phyloP scores from a whole-genome alignment of 495 filamentous ascomycete genomes.

The Cercophora newfieldiana region DNA sequence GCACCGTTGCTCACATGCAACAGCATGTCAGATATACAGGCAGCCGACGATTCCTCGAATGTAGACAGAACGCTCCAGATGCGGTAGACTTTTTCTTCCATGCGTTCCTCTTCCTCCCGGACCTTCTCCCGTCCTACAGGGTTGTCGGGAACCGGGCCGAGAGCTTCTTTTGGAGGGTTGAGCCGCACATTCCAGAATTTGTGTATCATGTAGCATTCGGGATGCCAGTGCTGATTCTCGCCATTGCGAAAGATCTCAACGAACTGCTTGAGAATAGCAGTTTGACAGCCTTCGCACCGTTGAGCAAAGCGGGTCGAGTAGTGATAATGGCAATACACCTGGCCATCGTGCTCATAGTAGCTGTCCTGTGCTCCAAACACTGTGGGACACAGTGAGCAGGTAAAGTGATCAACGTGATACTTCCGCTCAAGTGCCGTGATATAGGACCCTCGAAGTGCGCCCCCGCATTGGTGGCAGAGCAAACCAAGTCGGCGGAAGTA shows the following conservation, averaged over 20 bases:
- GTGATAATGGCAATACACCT: conserved; percentile 98
- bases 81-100: conserved; percentile 96
- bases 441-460: conserved; percentile 93
- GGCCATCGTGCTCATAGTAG: conserved; percentile 97
- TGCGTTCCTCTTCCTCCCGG: conserved; percentile 82
- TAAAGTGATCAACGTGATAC: conserved; percentile 99
- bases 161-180: conserved; percentile 44
- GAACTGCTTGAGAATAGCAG: conserved; percentile 98
- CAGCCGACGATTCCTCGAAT: conserved; percentile 96
- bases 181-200: conserved; percentile 99
- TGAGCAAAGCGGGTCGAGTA: conserved; percentile 98
- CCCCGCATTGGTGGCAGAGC: conserved; percentile 87
- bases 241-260: conserved; percentile 98
- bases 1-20: conserved; percentile 98
- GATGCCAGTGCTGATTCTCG: conserved; percentile 98
- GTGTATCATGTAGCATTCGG: conserved; percentile 99
- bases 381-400: conserved; percentile 94
- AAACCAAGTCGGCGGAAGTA: conserved; percentile 93
- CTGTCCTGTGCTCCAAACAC: conserved; percentile 97
- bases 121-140: conserved; percentile 73
- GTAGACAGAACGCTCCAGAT: conserved; percentile 98
- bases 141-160: conserved; percentile 62
- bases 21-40: conserved; percentile 99
- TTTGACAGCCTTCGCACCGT: conserved; percentile 93
- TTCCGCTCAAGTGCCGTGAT: conserved; percentile 97